Evolutionary conservation across 306 rosid genomes (phyloP), one percentile per base, ranked within the genome.

Genomic region (Macrotyloma uniflorum): DNA sequence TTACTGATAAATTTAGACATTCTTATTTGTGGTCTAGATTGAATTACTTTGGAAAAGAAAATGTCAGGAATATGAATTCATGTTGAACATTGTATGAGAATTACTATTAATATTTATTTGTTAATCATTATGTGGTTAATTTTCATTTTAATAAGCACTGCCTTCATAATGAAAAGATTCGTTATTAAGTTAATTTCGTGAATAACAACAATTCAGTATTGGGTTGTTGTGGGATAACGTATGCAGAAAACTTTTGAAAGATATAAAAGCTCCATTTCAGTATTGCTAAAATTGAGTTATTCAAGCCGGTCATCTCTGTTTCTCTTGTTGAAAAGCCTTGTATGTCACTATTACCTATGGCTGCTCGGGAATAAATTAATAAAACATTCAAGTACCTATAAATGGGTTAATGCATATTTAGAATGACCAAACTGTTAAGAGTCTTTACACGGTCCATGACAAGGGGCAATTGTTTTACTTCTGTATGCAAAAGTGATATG

Each of bases 381-480:
- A 38, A 33, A 65, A 11, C 62, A 57, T 67, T 45, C 74, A 36
- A 49, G 66, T 26, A 22, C 45, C 22, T 45, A 54, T 7, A 6
- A 22, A 23, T 40, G 69, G 28, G 10, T 6, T 38, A 43, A 71
- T 70, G 22, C 13, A 46, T 59, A 46, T 28, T 24, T 28, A 23
- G 46, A 61, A 10, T 35, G 38, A 66, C 13, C 32, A 53, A 33
- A 49, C 23, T 30, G 46, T 12, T 54, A 20, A 45, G 54, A 58
- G 38, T 36, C 70, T 22, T 18, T 12, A 40, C 35, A 54, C 12
- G 72, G 42, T 75, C 49, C 67, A 19, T 15, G 38, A 16, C 69
- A 66, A 61, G 64, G 64, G 47, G 38, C 43, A 54, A 59, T 26
- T 80, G 70, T 22, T 26, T 45, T 43, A n/a, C 70, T 75, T 42